phyloP scores from a whole-genome alignment of 345 rosid genomes.

The Viola odorata region DNA sequence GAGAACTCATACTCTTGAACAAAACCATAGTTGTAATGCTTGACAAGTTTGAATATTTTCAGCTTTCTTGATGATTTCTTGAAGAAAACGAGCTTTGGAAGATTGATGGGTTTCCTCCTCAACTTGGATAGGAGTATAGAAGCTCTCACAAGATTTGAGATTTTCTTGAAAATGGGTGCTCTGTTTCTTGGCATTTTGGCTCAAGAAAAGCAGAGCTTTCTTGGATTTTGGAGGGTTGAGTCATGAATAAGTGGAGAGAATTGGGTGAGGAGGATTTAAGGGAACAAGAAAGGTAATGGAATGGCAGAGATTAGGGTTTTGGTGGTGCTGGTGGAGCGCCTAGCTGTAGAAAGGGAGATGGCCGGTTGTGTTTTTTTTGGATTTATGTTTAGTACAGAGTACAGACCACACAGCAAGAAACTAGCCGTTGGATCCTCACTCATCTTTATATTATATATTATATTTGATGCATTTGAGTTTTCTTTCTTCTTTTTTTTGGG shows the following conservation, averaged over 20 bases:
- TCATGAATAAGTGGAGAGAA: not conserved
- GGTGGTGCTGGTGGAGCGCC: constrained; percentile 16
- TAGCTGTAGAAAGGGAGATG: constrained; percentile 27
- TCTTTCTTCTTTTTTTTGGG: too few species aligned
- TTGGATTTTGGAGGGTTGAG: not conserved
- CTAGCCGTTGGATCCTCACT: constrained; percentile 35
- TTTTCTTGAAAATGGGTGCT: constrained; percentile 27
- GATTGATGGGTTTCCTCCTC: constrained; percentile 36
- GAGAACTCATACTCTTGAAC: constrained; percentile 48
- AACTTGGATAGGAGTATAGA: constrained; percentile 25
- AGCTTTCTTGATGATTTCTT: constrained; percentile 30
- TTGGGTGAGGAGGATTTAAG: constrained; percentile 1
- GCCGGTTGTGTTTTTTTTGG: constrained; percentile 32
- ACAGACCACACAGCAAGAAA: constrained; percentile 22
- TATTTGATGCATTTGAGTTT: too few species aligned
- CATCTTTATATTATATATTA: not conserved
- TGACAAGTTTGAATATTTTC: constrained; percentile 24
- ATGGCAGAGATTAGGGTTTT: not conserved
- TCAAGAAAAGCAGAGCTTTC: not conserved
- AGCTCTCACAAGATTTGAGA: constrained; percentile 29
- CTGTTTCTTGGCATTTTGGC: constrained; percentile 9
- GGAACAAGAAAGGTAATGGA: not conserved
- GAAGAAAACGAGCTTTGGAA: constrained; percentile 26
- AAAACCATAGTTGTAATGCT: constrained; percentile 29
- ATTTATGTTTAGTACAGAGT: constrained; percentile 1